phyloP scores from a whole-genome alignment of 75 land plant genomes.

The Pinus taeda region DNA sequence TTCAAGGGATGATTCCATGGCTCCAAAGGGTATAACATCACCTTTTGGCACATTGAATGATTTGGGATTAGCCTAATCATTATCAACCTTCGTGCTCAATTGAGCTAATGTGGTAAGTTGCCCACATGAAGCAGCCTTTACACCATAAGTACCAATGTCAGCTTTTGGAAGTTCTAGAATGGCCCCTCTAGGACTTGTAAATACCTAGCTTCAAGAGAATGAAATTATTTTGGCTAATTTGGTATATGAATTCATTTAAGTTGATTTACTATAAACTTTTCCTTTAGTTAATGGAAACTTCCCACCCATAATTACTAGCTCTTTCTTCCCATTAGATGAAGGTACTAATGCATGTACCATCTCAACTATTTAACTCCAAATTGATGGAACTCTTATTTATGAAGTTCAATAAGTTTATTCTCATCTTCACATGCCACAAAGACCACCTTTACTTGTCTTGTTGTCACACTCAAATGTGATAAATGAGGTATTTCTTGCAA shows the following conservation, averaged over 20 bases:
- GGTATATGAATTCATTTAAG: not conserved
- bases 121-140: constrained; percentile 90
- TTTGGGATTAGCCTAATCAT: constrained; percentile 76
- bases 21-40: constrained; percentile 87
- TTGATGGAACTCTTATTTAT: constrained; percentile 53
- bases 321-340: constrained; percentile 12
- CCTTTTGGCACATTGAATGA: constrained; percentile 77
- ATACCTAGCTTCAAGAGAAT: not conserved
- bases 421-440: constrained; percentile 98
- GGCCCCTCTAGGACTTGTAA: constrained; percentile 16
- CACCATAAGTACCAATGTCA: constrained; percentile 56
- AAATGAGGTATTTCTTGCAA: no score
- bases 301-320: constrained; percentile 1
- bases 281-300: constrained; percentile 2
- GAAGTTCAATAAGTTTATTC: constrained; percentile 58
- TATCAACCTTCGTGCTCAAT: constrained; percentile 47
- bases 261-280: not conserved
- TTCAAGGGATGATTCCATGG: constrained; percentile 81
- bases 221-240: not conserved
- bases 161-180: constrained; percentile 57
- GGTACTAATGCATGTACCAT: constrained; percentile 45
- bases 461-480: no score
- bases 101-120: constrained; percentile 52
- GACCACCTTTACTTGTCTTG: constrained; percentile 46
- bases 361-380: constrained; percentile 67